Conservation (phyloP, 257 asterid genomes). For the Jacaranda mimosifolia region DNA sequence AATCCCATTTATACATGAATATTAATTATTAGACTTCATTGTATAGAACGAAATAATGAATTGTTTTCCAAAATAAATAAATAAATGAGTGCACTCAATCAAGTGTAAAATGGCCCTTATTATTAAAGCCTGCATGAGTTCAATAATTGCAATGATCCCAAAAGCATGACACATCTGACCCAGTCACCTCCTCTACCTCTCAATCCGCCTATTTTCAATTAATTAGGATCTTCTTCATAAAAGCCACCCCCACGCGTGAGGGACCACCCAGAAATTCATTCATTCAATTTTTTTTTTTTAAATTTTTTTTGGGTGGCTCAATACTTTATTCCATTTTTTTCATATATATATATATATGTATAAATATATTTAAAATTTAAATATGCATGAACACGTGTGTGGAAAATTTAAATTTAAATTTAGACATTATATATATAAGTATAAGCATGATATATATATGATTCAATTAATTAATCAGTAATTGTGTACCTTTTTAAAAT, state of each 20-base stretch:
- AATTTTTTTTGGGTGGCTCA: background rate
- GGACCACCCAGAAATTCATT: constrained; percentile 41
- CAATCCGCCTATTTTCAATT: constrained; percentile 3
- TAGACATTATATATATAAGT: too few species aligned
- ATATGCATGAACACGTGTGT: too few species aligned
- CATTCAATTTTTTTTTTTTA: background rate
- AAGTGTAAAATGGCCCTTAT: constrained; percentile 33
- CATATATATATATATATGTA: too few species aligned
- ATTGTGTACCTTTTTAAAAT: too few species aligned
- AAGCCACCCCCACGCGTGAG: constrained; percentile 36
- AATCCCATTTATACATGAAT: too few species aligned
- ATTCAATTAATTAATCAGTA: too few species aligned
- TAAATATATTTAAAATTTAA: too few species aligned
- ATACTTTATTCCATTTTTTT: background rate
- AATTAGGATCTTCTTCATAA: background rate
- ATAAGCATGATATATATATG: too few species aligned
- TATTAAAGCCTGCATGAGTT: constrained; percentile 66
- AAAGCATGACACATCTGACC: constrained; percentile 62
- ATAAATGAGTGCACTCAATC: background rate
- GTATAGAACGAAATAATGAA: too few species aligned
- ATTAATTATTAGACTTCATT: too few species aligned
- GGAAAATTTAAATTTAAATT: too few species aligned
- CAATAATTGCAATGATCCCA: constrained; percentile 74
- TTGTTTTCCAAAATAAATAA: too few species aligned
- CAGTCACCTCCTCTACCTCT: constrained; percentile 33